These are phyloP conservation scores for Pulveroboletus sp. DNA, from an alignment of 768 basidiomycete genomes.

Conservation along the genomic window DNA sequence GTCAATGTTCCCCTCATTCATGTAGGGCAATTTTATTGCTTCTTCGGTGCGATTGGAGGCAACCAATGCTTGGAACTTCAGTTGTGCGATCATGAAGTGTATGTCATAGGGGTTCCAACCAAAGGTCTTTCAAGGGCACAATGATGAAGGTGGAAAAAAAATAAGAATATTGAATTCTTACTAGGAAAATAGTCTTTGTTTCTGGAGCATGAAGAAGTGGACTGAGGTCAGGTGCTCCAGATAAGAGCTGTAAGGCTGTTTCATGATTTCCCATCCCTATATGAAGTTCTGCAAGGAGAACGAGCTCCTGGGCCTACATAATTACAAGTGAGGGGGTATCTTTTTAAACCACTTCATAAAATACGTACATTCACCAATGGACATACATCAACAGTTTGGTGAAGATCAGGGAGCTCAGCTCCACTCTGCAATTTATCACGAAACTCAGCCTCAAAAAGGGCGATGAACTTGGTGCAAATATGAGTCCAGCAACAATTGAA, in stretches of 20 bases:
- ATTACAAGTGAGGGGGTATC: too few relatives aligned
- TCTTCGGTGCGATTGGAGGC: neutral
- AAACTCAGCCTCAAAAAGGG: neutral
- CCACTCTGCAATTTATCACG: too few relatives aligned
- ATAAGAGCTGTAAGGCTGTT: neutral
- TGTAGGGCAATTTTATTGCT: neutral
- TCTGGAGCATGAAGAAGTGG: neutral
- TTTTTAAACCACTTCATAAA: too few relatives aligned
- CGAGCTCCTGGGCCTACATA: too few relatives aligned
- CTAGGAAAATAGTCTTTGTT: neutral
- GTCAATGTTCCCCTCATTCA: neutral
- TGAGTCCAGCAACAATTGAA: neutral
- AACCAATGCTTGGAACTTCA: neutral
- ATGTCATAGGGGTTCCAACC: neutral
- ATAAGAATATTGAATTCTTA: neutral
- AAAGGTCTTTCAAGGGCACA: neutral
- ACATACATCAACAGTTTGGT: too few relatives aligned
- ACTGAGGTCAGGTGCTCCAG: neutral
- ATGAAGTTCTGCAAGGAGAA: too few relatives aligned
- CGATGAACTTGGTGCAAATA: neutral
- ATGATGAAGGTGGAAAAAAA: neutral
- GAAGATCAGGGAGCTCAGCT: too few relatives aligned
- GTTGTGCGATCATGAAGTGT: neutral
- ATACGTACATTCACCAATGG: too few relatives aligned
- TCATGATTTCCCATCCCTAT: neutral